Base-by-base conservation (phyloP, 2,329 filamentous ascomycete species). In the Penicillium griseofulvum region DNA sequence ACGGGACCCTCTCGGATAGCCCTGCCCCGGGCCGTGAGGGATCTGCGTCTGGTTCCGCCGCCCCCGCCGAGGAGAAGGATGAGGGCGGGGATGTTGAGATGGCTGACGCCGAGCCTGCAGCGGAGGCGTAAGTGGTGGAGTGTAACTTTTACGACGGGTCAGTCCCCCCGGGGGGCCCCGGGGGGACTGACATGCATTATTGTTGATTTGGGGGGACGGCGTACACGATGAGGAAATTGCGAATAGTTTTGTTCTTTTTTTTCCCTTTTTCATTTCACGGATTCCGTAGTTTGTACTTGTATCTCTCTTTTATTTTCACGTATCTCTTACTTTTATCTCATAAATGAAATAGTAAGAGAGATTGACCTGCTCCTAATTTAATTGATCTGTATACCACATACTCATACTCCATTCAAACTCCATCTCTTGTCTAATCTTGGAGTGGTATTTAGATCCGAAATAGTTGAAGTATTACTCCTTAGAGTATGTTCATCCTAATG, bases 61-160 rank as follows among this genome's bases (percentile, higher is more conserved):
- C 24, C n/a, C 56, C 22, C 49, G 34, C 34, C 12, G 26, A 58
- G 33, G 58, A 65, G 49, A 59, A 65, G 47, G 12, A 29, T 4
- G 8, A 17, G 3, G 49, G 33, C 7, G 47, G 26, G 1, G 68
- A 69, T 45, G 64, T 68, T 5, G 71, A 74, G 41, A 75, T 75
- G 73, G 59, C 64, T 0, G 72, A 75, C 37, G 71, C 66, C 7
- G 68, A 68, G 50, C 59, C 68, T 29, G 52, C 58, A 0, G 60
- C 26, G 8, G 12, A 59, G 37, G 63, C 45, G 46, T 41, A 65
- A 60, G 52, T 34, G 44, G 1, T 14, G 28, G 64, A 45, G 22
- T 36, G 22, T 26, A 29, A 19, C 33, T 51, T 44, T 51, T 44
- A 51, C 48, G 48, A 51, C 48, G 48, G 48, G 48, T 41, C 31